Percentiles rank a stretch among this genome's conserved stretches.
Evolutionary conservation across 352 stramenopile species (phyloP).

Genomic region (Pythium apleroticum): DNA sequence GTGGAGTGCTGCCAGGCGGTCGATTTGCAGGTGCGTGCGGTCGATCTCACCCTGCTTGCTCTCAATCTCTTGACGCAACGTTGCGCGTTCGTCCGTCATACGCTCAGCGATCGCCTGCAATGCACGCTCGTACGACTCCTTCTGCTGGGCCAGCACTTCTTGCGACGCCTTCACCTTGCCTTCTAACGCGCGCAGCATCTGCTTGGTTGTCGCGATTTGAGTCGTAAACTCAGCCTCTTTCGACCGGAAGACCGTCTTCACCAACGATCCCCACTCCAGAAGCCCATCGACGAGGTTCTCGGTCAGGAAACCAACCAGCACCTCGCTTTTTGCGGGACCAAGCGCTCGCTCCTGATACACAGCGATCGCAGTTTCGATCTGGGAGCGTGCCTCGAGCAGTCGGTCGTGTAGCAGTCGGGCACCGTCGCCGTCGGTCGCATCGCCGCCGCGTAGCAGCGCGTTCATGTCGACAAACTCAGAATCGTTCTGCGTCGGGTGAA

Average conservation of each 20-base stretch:
- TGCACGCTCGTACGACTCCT: slow-evolving; percentile 62
- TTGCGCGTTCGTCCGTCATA: slow-evolving; percentile 43
- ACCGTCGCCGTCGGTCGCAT: slow-evolving; percentile 29
- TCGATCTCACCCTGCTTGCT: slow-evolving; percentile 58
- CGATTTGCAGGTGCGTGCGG: slow-evolving; percentile 52
- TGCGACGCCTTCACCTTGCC: slow-evolving; percentile 54
- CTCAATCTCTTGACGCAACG: slow-evolving; percentile 56
- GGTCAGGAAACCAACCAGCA: slow-evolving; percentile 47
- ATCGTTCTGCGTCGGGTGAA: slow-evolving; percentile 31
- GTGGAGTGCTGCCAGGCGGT: slow-evolving; percentile 54
- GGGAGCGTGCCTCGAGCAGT: slow-evolving; percentile 33
- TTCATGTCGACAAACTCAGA: slow-evolving; percentile 31
- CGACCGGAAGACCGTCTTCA: slow-evolving; percentile 52
- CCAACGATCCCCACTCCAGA: slow-evolving; percentile 48
- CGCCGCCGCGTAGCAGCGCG: slow-evolving; percentile 5
- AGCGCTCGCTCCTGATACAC: slow-evolving; percentile 43
- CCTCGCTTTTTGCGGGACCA: slow-evolving; percentile 32
- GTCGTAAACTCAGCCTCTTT: slow-evolving; percentile 39
- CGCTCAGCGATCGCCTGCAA: slow-evolving; percentile 54
- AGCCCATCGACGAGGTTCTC: slow-evolving; percentile 54
- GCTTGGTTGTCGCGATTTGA: slow-evolving; percentile 42
- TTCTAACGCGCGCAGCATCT: slow-evolving; percentile 51
- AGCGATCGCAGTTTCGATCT: slow-evolving; percentile 40
- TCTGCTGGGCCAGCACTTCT: slow-evolving; percentile 63
- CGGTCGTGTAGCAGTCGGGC: slow-evolving; percentile 38